Conservation (phyloP, 371 early-diverging fungal genomes). For the Mortierella sp. region DNA sequence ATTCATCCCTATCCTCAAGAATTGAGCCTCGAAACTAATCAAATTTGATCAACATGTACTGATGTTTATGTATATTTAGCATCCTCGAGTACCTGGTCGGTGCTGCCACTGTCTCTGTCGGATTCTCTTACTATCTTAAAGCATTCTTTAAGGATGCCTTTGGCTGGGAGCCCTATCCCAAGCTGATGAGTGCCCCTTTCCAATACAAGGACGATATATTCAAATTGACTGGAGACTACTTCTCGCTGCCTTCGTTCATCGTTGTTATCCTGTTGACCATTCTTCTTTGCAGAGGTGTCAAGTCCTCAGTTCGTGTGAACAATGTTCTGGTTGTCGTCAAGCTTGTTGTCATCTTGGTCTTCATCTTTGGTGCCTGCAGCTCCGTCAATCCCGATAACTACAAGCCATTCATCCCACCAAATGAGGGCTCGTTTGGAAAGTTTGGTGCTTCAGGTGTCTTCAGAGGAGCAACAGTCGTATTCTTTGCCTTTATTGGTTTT, state of each 20-base stretch:
- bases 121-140: constrained; percentile 83
- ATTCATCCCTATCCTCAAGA: not conserved
- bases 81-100: constrained; percentile 87
- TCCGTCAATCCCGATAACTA: constrained; percentile 78
- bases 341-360: constrained; percentile 79
- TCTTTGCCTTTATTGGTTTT: constrained; percentile 94
- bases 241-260: constrained; percentile 82
- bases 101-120: constrained; percentile 75
- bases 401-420: constrained; percentile 83
- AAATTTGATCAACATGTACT: not conserved
- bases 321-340: constrained; percentile 79
- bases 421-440: constrained; percentile 62
- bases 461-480: constrained; percentile 82
- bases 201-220: constrained; percentile 64
- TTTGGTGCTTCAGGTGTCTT: constrained; percentile 82
- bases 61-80: not conserved
- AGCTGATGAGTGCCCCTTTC: constrained; percentile 74
- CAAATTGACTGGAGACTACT: constrained; percentile 63
- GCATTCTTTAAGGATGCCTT: constrained; percentile 77
- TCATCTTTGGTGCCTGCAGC: constrained; percentile 76
- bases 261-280: constrained; percentile 71
- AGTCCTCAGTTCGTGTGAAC: constrained; percentile 79
- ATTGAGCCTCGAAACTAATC: not conserved
- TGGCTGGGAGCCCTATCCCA: constrained; percentile 58
- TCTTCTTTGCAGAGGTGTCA: constrained; percentile 78